A percentile compares a stretch with the other conserved stretches of the same genome.
Evolutionary conservation across 768 basidiomycete species (phyloP).

Genomic region (Lentinula raphanica): DNA sequence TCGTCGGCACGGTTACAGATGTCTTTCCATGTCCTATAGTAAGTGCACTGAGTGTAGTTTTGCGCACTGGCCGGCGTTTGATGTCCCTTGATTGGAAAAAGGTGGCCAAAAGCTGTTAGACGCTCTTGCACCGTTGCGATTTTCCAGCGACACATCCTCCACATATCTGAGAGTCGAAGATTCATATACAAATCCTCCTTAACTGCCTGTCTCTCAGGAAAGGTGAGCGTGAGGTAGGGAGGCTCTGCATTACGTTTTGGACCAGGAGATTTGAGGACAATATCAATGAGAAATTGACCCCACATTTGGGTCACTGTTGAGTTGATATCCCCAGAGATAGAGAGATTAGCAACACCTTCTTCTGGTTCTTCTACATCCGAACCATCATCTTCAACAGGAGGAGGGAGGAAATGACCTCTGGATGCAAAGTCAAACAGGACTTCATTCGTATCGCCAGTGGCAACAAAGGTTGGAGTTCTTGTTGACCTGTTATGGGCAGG

Average conservation of each 20-base stretch:
- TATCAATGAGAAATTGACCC: conserved; percentile 1
- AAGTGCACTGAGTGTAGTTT: background rate
- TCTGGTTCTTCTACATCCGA: conserved; percentile 5
- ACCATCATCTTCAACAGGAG: conserved; percentile 1
- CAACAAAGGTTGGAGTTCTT: too few species aligned
- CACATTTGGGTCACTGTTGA: background rate
- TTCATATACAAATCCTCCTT: background rate
- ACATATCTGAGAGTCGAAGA: background rate
- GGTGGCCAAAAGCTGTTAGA: background rate
- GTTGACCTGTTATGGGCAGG: too few species aligned
- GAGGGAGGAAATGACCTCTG: background rate
- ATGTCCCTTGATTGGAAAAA: background rate
- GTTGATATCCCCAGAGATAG: too few species aligned
- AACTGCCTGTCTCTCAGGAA: background rate
- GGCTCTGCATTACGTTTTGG: background rate
- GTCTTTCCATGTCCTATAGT: background rate
- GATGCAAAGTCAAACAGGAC: background rate
- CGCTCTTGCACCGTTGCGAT: background rate
- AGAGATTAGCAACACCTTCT: too few species aligned
- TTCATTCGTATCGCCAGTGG: too few species aligned
- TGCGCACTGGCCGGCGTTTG: background rate
- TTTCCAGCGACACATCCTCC: background rate
- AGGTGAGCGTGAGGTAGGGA: background rate
- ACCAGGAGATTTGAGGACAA: background rate
- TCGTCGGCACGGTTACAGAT: background rate